Evolutionary conservation across 768 basidiomycete species (phyloP), one percentile per base, ranked within the genome.

Genomic region (Roridomyces roridus): DNA sequence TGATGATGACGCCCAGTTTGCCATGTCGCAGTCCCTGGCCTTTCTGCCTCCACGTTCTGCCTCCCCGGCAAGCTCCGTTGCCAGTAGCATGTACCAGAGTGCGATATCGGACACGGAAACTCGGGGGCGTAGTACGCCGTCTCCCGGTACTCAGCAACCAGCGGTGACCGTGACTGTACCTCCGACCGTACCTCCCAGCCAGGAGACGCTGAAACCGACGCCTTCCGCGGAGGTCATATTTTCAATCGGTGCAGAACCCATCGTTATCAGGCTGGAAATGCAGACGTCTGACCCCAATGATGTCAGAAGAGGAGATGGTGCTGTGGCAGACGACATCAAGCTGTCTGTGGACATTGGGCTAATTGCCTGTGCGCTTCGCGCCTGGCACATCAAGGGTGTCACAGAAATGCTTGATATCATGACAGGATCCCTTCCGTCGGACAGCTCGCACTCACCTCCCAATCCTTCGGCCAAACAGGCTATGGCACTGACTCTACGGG

Each of bases 1-100:
- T 34, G 89, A 92, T 58, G 88, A 90, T 62, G 83, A 85, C 26
- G 77, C 81, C 6, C 82, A 83, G 42, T 72, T 84, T 65, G 74
- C 81, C 49, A 91, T 92, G 89, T 88, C 89, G 7, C 88, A 91
- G 67, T 92, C 91, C 6, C 75, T 91, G 29, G 86, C 80, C 3
- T 78, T 72, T 48, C 76, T 94, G 34, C 88, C 84, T 36, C 81
- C 78, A 12, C 68, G 76, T 39, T 51, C 80, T 9, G 62, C 64
- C 7, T 84, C 78, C n/a, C 76, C 80, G 17, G 62, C 75, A 44
- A 72, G 69, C 35, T 85, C 87, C 18, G 72, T 80, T 44, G 70
- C 79, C 6, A 84, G 84, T 63, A 92, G 87, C 72, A 84, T 94
- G 80, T 94, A 93, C 68, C 82, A 89, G 62, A 94, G 91, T 63